A percentile compares a stretch with the other conserved stretches of the same genome.
Evolutionary conservation across 768 basidiomycete species (phyloP).

Genomic region (Hygrophoropsis aurantiaca): DNA sequence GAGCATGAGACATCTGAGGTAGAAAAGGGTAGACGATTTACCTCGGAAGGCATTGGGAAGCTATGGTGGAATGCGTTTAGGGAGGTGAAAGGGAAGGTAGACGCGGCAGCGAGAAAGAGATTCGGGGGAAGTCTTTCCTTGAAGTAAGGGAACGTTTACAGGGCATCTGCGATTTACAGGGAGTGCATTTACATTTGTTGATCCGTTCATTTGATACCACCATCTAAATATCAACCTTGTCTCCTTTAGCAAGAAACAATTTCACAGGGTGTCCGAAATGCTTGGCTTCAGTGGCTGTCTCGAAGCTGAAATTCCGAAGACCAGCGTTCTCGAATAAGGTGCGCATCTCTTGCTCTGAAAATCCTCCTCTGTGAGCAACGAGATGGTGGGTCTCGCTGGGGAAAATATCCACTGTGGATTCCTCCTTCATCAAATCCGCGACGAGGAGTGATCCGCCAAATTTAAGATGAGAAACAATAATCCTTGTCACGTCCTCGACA

Average conservation of each 20-base stretch:
- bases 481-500: conserved; percentile 48
- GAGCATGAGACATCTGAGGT: conserved; percentile 42
- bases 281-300: conserved; percentile 30
- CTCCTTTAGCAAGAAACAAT: conserved; percentile 60
- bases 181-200: no score
- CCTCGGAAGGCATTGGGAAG: conserved; percentile 48
- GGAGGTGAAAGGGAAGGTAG: conserved; percentile 65
- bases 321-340: conserved; percentile 53
- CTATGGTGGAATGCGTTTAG: conserved; percentile 85
- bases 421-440: conserved; percentile 45
- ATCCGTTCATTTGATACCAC: no score
- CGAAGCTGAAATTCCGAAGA: conserved; percentile 44
- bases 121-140: conserved; percentile 75
- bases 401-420: conserved; percentile 24
- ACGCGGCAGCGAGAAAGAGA: conserved; percentile 58
- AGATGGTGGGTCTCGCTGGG: conserved; percentile 37
- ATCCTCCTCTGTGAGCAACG: conserved; percentile 56
- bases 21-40: conserved; percentile 29
- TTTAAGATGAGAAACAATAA: conserved; percentile 57
- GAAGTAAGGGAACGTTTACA: conserved; percentile 38
- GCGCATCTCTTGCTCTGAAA: conserved; percentile 48
- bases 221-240: conserved; percentile 26
- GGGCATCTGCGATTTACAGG: neutral
- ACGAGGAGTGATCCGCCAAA: conserved; percentile 62
- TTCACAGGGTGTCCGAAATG: conserved; percentile 33